Base-by-base conservation (phyloP, 1,284 basidiomycete species). In the Ceratorhiza oryzae-sativae region DNA sequence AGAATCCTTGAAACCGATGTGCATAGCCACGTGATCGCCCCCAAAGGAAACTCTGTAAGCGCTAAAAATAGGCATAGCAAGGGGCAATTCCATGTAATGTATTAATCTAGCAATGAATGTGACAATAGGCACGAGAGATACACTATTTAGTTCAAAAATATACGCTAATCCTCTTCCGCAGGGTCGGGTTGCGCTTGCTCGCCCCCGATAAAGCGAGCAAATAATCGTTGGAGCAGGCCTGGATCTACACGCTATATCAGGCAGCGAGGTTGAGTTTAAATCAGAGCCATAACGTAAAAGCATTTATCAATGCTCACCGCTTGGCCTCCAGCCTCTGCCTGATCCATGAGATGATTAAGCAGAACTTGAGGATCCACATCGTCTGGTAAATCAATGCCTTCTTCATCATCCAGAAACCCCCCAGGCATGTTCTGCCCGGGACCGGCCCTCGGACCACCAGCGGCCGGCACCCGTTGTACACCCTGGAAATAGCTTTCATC, bases 401-500 rank as follows among this genome's bases (percentile, higher is more conserved):
- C 32, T 13, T 65, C 65, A 9, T 34, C 60, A 6, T 56, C 65
- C 32, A 45, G 13, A 55, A 68, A 68, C 20, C 27, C 65, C n/a
- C 65, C 65, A 25, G 65, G 65, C n/a, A 68, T 23, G 12, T 68
- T 32, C 18, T 30, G 51, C 39, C 39, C 34, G n/a, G 45, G 32
- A 15, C 25, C 32, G 20, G 25, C 48, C 12, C 25, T 36, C 32
- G 48, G 41, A 15, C 20, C n/a, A n/a, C 30, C 42, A 36, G 49
- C 23, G 20, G 36, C 51, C 45, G 42, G 4, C 41, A 10, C 45
- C 23, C 49, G 49, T 18, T 49, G 65, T 12, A 68, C 51, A 42
- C 56, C 51, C n/a, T 56, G 65, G 82, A 96, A 95, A 82, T 94
- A 96, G 25, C 80, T 80, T 1, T 84, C 81, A 73, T 94, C 84